A percentile compares a stretch with the other conserved stretches of the same genome.
Evolutionary conservation across 345 rosid species (phyloP).

Genomic region (Schrenkiella parvula): DNA sequence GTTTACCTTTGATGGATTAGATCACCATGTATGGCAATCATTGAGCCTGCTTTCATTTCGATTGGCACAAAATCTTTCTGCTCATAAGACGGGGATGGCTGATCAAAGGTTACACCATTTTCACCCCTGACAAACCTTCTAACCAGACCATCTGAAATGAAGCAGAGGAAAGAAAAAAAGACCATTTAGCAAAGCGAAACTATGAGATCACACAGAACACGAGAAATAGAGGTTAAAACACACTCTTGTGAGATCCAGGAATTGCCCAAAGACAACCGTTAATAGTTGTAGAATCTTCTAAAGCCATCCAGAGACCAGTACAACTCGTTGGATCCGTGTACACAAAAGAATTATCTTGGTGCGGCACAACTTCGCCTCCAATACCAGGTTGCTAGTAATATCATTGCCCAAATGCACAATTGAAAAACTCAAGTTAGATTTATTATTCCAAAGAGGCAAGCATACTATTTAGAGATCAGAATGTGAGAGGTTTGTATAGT

Average conservation of each 20-base stretch:
- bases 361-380: slow-evolving; percentile 95
- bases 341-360: slow-evolving; percentile 90
- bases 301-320: slow-evolving; percentile 93
- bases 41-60: slow-evolving; percentile 91
- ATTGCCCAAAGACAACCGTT: slow-evolving; percentile 99
- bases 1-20: slow-evolving; percentile 87
- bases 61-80: slow-evolving; percentile 78
- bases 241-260: slow-evolving; percentile 94
- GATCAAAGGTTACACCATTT: slow-evolving; percentile 72
- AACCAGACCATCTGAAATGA: slow-evolving; percentile 74
- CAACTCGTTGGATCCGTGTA: slow-evolving; percentile 86
- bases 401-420: background rate
- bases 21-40: slow-evolving; percentile 86
- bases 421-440: background rate
- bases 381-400: slow-evolving; percentile 85
- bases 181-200: slow-evolving; percentile 4
- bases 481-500: background rate
- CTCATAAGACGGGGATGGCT: slow-evolving; percentile 68
- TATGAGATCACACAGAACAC: slow-evolving; percentile 1
- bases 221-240: background rate
- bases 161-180: background rate
- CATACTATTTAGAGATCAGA: background rate
- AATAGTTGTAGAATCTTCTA: slow-evolving; percentile 76
- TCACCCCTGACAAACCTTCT: slow-evolving; percentile 81
- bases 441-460: background rate